Base-by-base conservation (phyloP, 805 yeast genomes). In the Teunomyces lycoperdinae region DNA sequence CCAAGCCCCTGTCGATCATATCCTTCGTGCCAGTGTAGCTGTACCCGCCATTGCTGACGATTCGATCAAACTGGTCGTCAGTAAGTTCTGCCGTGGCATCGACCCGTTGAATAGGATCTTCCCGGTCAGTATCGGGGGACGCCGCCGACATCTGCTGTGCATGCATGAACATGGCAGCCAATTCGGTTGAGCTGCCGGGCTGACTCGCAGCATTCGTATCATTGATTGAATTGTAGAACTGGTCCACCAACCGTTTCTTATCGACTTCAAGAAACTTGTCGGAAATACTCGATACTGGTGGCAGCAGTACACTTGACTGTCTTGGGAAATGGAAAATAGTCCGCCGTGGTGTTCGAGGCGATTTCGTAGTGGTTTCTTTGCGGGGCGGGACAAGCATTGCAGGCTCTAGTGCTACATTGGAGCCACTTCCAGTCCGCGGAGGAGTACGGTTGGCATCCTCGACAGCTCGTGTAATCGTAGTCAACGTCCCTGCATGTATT, bases 191-290 rank as follows among this genome's bases (percentile, higher is more conserved):
- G 16, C 34, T 40, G 13, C 34, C 34, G 11, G 17, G 40, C 33
- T 29, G 26, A n/a, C 34, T 27, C 42, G 17, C 26, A n/a, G 43
- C 13, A 11, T 41, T 17, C 11, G 50, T 30, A 16, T 66, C 70
- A 39, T 55, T 56, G 33, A 53, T 30, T 38, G 66, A 42, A 41
- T 53, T 65, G 55, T 67, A 70, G 54, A 73, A 73, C 53, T 71
- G 76, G 48, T 71, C 74, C 43, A 71, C 76, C 46, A 73, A 56
- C 30, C 72, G 57, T 50, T 70, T 69, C 36, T 59, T 58, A 44
- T 63, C 68, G 28, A 46, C 49, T 9, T 42, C 50, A 16, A 33
- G 27, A 20, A 17, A 43, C 13, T 26, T 11, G 46, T 24, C 27
- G 4, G 34, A 32, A 32, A 13, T 10, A 32, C 26, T 40, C 24